phyloP scores from a whole-genome alignment of 495 filamentous ascomycete species.

The Tuber magnatum region DNA sequence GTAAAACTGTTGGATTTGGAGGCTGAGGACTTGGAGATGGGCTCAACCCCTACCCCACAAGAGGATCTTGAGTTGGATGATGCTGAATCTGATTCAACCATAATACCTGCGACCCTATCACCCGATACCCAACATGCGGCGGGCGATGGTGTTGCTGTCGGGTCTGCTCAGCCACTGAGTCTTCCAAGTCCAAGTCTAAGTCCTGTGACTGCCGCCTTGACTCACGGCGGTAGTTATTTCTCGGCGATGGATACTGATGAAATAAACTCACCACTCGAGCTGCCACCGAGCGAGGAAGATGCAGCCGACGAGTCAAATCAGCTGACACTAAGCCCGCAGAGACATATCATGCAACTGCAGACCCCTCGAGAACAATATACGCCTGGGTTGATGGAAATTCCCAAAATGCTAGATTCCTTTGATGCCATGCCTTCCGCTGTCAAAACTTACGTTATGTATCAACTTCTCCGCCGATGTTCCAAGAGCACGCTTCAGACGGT shows the following conservation, averaged over 20 bases:
- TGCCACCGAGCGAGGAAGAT: slow-evolving; percentile 44
- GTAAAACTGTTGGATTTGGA: slow-evolving; percentile 30
- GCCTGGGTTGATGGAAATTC: slow-evolving; percentile 59
- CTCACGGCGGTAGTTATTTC: slow-evolving; percentile 41
- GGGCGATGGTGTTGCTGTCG: slow-evolving; percentile 46
- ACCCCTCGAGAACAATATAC: slow-evolving; percentile 31
- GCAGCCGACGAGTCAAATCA: slow-evolving; percentile 40
- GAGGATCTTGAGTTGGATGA: slow-evolving; percentile 40
- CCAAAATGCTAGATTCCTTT: slow-evolving; percentile 78
- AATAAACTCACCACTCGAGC: slow-evolving; percentile 37
- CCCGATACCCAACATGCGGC: slow-evolving; percentile 45
- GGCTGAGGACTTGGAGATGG: slow-evolving; percentile 36
- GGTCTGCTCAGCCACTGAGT: slow-evolving; percentile 73
- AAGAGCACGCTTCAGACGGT: slow-evolving; percentile 87
- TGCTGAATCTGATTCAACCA: slow-evolving; percentile 32
- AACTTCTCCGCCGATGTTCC: slow-evolving; percentile 78
- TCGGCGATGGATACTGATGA: slow-evolving; percentile 40
- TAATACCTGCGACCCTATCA: slow-evolving; percentile 29
- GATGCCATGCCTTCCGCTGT: slow-evolving; percentile 80
- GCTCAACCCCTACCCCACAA: slow-evolving; percentile 31
- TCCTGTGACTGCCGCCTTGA: slow-evolving; percentile 62
- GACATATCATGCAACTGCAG: slow-evolving; percentile 28
- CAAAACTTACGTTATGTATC: slow-evolving; percentile 92
- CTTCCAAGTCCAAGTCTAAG: slow-evolving; percentile 92
- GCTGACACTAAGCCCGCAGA: slow-evolving; percentile 26